These are phyloP conservation scores for Cyclotella cryptica DNA, from an alignment of 108 stramenopile species.

Conservation along the genomic window DNA sequence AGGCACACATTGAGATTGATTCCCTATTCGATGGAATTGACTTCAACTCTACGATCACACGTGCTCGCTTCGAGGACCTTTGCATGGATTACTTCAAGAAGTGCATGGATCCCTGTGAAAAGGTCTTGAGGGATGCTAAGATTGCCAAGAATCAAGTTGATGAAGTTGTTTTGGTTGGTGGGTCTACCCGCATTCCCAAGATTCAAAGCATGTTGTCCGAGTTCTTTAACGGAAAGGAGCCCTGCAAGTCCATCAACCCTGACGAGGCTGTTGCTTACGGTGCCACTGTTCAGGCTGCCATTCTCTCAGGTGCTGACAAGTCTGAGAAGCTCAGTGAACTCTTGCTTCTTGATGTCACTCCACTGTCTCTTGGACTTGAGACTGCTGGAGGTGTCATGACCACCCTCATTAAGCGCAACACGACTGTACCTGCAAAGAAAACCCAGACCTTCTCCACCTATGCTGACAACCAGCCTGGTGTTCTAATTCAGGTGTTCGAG, in stretches of 20 bases:
- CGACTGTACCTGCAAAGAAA: slow-evolving; percentile 98
- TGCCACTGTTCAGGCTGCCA: slow-evolving; percentile 96
- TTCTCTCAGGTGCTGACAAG: slow-evolving; percentile 94
- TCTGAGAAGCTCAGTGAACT: slow-evolving; percentile 96
- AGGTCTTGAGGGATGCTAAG: slow-evolving; percentile 98
- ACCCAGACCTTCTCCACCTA: slow-evolving; percentile 99
- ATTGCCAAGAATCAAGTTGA: slow-evolving; percentile 94
- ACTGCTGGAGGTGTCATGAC: slow-evolving; percentile 97
- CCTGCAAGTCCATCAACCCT: slow-evolving; percentile 97
- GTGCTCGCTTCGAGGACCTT: slow-evolving; percentile 95
- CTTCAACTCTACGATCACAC: slow-evolving; percentile 99
- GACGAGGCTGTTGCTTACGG: slow-evolving; percentile 98
- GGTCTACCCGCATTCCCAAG: slow-evolving; percentile 99
- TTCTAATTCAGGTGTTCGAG: slow-evolving; percentile 99
- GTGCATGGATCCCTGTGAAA: slow-evolving; percentile 98
- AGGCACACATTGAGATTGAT: slow-evolving; percentile 99
- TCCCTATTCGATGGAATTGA: slow-evolving; percentile 98
- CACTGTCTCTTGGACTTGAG: slow-evolving; percentile 97
- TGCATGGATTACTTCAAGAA: slow-evolving; percentile 99
- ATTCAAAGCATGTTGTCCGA: slow-evolving; percentile 92
- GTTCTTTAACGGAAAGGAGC: slow-evolving; percentile 99
- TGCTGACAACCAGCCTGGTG: slow-evolving; percentile 99
- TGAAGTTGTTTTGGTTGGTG: slow-evolving; percentile 97
- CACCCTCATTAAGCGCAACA: slow-evolving; percentile 94
- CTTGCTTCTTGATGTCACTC: slow-evolving; percentile 97